Percentiles rank a stretch among this genome's conserved stretches.
Conservation (phyloP, 495 filamentous ascomycete genomes). For the Aspergillus sclerotiicarbonarius region DNA sequence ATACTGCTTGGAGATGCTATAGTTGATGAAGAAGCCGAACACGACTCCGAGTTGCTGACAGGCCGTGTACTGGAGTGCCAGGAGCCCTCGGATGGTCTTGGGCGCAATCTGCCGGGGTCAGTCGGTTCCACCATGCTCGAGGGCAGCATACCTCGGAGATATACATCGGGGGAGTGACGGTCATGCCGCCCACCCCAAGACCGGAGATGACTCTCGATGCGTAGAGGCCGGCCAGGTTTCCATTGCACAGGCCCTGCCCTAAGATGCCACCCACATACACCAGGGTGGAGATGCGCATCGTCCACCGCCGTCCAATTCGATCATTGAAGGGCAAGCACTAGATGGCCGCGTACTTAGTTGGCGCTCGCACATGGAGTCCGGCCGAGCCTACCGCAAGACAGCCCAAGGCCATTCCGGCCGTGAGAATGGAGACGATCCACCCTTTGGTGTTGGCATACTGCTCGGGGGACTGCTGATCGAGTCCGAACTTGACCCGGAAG, state of each 20-base stretch:
- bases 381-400: slow-evolving; percentile 21
- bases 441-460: slow-evolving; percentile 40
- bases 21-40: slow-evolving; percentile 62
- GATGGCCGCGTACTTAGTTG: background rate
- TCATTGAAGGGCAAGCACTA: slow-evolving; percentile 25
- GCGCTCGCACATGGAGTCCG: background rate
- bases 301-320: slow-evolving; percentile 30
- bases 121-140: background rate
- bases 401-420: slow-evolving; percentile 49
- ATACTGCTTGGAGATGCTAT: slow-evolving; percentile 49
- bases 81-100: slow-evolving; percentile 60
- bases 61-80: slow-evolving; percentile 64
- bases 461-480: slow-evolving; percentile 55
- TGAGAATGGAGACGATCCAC: slow-evolving; percentile 64
- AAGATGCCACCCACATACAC: slow-evolving; percentile 58
- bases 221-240: slow-evolving; percentile 48
- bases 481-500: slow-evolving; percentile 34
- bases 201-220: slow-evolving; percentile 52
- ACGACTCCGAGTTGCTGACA: slow-evolving; percentile 58
- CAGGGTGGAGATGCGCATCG: slow-evolving; percentile 44
- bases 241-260: slow-evolving; percentile 53
- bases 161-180: slow-evolving; percentile 55
- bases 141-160: slow-evolving; percentile 31
- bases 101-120: slow-evolving; percentile 52
- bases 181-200: slow-evolving; percentile 58